Percentiles rank a stretch among this genome's conserved stretches.
phyloP scores from a whole-genome alignment of 352 stramenopile species.

The Globisporangium nagaii region DNA sequence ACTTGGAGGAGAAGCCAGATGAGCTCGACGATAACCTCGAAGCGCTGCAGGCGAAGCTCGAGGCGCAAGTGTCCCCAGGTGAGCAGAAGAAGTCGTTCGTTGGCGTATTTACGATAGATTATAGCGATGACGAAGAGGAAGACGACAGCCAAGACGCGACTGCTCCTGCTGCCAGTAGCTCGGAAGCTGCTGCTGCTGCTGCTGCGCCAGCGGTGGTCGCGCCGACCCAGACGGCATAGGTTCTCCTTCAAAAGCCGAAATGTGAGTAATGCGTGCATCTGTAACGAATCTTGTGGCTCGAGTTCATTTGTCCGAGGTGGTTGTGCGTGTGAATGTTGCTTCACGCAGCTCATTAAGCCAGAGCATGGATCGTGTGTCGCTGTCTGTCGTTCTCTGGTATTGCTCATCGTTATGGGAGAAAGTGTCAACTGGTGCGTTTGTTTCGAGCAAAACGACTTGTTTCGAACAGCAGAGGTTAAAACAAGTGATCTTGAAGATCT shows the following conservation, averaged over 20 bases:
- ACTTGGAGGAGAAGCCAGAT: conserved; percentile 27
- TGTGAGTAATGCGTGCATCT: conserved; percentile 7
- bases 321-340: not conserved
- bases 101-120: conserved; percentile 77
- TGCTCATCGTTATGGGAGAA: too few relatives aligned
- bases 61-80: conserved; percentile 10
- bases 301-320: not conserved
- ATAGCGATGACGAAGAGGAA: conserved; percentile 70
- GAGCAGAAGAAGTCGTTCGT: conserved; percentile 48
- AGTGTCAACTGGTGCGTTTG: too few relatives aligned
- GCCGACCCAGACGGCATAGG: conserved; percentile 4
- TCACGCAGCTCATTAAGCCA: not conserved
- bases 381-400: too few relatives aligned
- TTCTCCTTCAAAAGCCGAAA: not conserved
- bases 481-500: too few relatives aligned
- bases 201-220: not conserved
- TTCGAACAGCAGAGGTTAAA: too few relatives aligned
- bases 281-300: not conserved
- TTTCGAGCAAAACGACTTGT: too few relatives aligned
- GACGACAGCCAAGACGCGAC: conserved; percentile 4
- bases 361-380: not conserved
- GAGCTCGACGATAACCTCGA: conserved; percentile 27
- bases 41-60: conserved; percentile 14
- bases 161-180: not conserved
- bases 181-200: not conserved